Conservation (phyloP, 345 rosid genomes). For the Cardiospermum halicacabum region DNA sequence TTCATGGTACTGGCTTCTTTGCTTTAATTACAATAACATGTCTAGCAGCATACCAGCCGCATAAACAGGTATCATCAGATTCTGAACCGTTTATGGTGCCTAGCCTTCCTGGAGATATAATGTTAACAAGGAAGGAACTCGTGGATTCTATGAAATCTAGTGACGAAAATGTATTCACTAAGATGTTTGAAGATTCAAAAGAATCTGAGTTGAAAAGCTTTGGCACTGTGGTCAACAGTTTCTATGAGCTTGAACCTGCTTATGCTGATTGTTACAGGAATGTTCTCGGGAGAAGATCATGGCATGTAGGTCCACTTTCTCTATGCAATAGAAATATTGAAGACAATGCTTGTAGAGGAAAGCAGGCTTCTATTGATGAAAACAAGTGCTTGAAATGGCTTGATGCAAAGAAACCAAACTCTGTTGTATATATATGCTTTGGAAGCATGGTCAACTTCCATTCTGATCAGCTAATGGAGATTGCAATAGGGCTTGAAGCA, state of each 20-base stretch:
- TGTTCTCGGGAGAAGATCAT: conserved; percentile 38
- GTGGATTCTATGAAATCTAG: not conserved
- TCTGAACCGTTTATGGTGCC: conserved; percentile 33
- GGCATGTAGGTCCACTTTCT: conserved; percentile 58
- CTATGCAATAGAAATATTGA: conserved; percentile 22
- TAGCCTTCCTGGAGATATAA: conserved; percentile 27
- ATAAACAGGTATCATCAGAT: conserved; percentile 25
- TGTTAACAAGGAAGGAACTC: conserved; percentile 17
- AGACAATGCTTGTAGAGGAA: conserved; percentile 35
- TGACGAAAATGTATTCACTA: not conserved
- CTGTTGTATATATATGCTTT: conserved; percentile 45
- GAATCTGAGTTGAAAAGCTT: conserved; percentile 25
- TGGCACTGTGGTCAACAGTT: conserved; percentile 57
- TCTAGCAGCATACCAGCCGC: conserved; percentile 30
- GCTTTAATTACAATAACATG: conserved; percentile 19
- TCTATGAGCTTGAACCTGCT: conserved; percentile 61
- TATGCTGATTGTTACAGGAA: conserved; percentile 41
- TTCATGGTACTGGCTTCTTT: conserved; percentile 48
- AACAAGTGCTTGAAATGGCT: conserved; percentile 43
- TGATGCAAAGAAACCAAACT: conserved; percentile 26
- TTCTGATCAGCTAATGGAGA: conserved; percentile 32
- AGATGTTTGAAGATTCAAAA: not conserved
- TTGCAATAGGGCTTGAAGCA: conserved; percentile 37
- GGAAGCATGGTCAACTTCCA: conserved; percentile 30
- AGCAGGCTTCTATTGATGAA: conserved; percentile 16